Evolutionary conservation across 768 basidiomycete genomes (phyloP).

Genomic region (Cyclocybe cylindracea): DNA sequence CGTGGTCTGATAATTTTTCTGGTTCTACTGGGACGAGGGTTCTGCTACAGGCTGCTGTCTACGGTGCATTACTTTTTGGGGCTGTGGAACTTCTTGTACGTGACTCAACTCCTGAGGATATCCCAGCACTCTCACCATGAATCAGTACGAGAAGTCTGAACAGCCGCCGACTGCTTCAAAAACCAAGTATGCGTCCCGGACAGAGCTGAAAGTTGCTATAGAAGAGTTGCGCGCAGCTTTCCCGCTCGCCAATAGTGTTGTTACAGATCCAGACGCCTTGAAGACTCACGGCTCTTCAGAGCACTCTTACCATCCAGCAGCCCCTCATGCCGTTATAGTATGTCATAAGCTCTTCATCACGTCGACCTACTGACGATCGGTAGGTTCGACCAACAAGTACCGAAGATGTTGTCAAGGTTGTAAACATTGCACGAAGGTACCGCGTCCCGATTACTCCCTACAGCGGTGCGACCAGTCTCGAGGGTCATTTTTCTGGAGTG

Average conservation of each 20-base stretch:
- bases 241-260: constrained; percentile 46
- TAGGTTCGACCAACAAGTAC: constrained; percentile 66
- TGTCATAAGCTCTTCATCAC: constrained; percentile 8
- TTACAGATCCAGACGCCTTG: constrained; percentile 52
- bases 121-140: not conserved
- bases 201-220: constrained; percentile 53
- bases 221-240: constrained; percentile 48
- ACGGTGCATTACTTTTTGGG: constrained; percentile 35
- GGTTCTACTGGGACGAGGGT: constrained; percentile 32
- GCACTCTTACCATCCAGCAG: constrained; percentile 65
- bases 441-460: constrained; percentile 79
- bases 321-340: constrained; percentile 56
- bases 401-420: constrained; percentile 79
- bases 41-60: constrained; percentile 36
- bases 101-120: constrained; percentile 7
- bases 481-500: constrained; percentile 84
- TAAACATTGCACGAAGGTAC: constrained; percentile 75
- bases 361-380: constrained; percentile 6
- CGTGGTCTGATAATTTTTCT: constrained; percentile 40
- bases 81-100: constrained; percentile 27
- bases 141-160: constrained; percentile 1
- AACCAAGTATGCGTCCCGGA: constrained; percentile 43
- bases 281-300: constrained; percentile 64
- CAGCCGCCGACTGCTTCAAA: constrained; percentile 5
- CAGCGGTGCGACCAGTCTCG: constrained; percentile 84